Conservation (phyloP, 2,329 filamentous ascomycete species). For the Emericellopsis cladophorae region DNA sequence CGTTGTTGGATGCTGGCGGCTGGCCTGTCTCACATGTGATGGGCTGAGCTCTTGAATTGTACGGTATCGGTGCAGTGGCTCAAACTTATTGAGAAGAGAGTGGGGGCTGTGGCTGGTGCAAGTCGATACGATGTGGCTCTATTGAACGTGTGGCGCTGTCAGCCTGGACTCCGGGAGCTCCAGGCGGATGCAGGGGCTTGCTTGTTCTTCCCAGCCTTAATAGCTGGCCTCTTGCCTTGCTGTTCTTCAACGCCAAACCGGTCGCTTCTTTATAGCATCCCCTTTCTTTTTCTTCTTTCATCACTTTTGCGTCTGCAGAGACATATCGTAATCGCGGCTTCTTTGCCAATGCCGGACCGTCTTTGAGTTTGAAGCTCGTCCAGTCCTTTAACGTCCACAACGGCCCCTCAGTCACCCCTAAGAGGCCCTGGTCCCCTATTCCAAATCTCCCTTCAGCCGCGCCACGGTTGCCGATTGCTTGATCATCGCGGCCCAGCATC, state of each 20-base stretch:
- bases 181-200: too few relatives aligned
- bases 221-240: neutral
- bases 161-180: too few relatives aligned
- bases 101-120: neutral
- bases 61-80: too few relatives aligned
- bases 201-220: neutral
- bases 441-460: constrained; percentile 1
- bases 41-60: too few relatives aligned
- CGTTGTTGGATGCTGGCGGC: too few relatives aligned
- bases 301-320: neutral
- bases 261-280: neutral
- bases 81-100: too few relatives aligned
- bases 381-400: constrained; percentile 1
- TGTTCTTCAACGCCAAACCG: too few relatives aligned
- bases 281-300: constrained; percentile 1
- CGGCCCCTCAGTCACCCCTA: neutral
- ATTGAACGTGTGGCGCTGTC: too few relatives aligned
- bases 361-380: constrained; percentile 2
- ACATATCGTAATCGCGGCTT: neutral
- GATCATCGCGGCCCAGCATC: neutral
- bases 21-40: too few relatives aligned
- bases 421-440: constrained; percentile 2
- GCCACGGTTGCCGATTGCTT: neutral
- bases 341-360: neutral
- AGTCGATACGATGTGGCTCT: neutral